phyloP scores from a whole-genome alignment of 768 basidiomycete genomes.

The Lactarius evosmus region DNA sequence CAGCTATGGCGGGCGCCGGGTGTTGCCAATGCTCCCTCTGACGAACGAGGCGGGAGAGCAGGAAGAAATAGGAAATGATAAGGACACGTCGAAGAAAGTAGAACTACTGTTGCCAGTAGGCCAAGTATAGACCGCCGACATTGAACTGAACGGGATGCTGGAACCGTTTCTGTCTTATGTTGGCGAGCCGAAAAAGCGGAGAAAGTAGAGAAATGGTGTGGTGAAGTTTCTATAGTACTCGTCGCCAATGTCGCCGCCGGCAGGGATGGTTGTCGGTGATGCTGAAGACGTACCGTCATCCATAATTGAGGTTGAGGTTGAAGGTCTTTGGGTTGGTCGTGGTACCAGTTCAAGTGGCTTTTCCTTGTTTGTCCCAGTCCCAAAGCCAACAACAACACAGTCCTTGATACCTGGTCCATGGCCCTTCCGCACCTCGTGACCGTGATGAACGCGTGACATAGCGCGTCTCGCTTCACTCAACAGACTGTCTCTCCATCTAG shows the following conservation, averaged over 20 bases:
- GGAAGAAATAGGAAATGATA: slow-evolving; percentile 20
- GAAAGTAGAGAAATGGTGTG: slow-evolving; percentile 27
- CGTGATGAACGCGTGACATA: slow-evolving; percentile 26
- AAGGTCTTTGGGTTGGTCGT: slow-evolving; percentile 29
- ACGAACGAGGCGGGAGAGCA: slow-evolving; percentile 29
- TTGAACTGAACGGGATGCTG: slow-evolving; percentile 25
- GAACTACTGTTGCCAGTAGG: slow-evolving; percentile 25
- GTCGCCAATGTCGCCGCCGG: slow-evolving; percentile 48
- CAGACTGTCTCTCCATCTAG: not conserved
- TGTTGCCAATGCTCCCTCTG: slow-evolving; percentile 26
- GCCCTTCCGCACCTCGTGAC: not conserved
- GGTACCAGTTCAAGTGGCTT: slow-evolving; percentile 25
- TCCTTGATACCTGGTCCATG: slow-evolving; percentile 7
- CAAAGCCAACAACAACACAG: not conserved
- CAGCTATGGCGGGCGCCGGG: slow-evolving; percentile 26
- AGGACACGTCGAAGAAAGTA: slow-evolving; percentile 17
- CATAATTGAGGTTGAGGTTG: slow-evolving; percentile 38
- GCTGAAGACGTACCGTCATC: slow-evolving; percentile 82
- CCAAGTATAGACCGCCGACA: slow-evolving; percentile 30
- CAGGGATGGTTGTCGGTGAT: slow-evolving; percentile 60
- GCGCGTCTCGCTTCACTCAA: slow-evolving; percentile 19
- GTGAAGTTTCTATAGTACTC: slow-evolving; percentile 28
- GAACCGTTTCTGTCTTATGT: slow-evolving; percentile 27
- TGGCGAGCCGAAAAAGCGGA: slow-evolving; percentile 27
- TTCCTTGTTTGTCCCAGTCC: not conserved